Percentiles rank a stretch among this genome's conserved stretches.
Conservation (phyloP, 352 stramenopile species). For the Pythium aquatile region DNA sequence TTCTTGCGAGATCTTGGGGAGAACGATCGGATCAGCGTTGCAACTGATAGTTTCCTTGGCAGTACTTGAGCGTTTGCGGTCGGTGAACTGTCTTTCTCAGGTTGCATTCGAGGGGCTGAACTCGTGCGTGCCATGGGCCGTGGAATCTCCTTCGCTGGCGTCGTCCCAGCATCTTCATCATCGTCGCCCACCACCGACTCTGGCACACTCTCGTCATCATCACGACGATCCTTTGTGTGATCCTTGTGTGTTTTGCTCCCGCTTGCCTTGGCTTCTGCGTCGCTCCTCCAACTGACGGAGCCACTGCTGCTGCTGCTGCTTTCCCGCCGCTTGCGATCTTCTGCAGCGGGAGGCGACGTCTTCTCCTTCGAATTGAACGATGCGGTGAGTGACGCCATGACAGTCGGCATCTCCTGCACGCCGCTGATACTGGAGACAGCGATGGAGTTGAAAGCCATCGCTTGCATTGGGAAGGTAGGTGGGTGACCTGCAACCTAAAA, state of each 20-base stretch:
- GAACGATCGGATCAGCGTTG: conserved; percentile 22
- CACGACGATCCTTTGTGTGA: not conserved
- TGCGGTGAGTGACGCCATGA: not conserved
- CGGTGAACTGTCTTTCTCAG: not conserved
- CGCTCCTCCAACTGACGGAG: conserved; percentile 3
- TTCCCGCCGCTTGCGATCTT: conserved; percentile 2
- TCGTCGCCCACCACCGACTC: not conserved
- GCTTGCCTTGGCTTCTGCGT: not conserved
- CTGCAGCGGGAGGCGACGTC: not conserved
- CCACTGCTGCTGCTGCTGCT: conserved; percentile 3
- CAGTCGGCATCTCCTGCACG: not conserved
- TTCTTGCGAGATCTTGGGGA: conserved; percentile 19
- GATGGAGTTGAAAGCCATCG: not conserved
- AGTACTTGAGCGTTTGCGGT: not conserved
- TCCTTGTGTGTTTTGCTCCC: not conserved
- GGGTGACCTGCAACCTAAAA: not conserved
- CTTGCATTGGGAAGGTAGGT: not conserved
- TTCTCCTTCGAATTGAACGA: not conserved
- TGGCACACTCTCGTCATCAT: not conserved
- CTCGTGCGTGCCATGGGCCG: not conserved
- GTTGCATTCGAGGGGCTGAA: not conserved
- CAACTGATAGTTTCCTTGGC: conserved; percentile 19
- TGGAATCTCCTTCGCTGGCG: not conserved
- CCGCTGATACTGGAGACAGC: not conserved
- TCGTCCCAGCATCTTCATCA: not conserved